These are phyloP conservation scores for Mikania micrantha DNA, from an alignment of 129 eudicot genomes.

Conservation along the genomic window DNA sequence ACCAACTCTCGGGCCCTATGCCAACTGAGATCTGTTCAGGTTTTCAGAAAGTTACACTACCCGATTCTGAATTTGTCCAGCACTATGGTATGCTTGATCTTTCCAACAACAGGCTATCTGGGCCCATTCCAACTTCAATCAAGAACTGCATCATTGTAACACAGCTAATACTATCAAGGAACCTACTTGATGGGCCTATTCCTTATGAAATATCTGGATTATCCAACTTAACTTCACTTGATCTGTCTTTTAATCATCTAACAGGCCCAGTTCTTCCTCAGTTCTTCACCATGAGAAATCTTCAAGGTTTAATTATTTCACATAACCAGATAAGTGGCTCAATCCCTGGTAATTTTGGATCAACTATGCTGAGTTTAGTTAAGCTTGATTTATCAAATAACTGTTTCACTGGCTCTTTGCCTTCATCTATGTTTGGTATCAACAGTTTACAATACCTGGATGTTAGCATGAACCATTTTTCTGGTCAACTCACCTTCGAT, in stretches of 20 bases:
- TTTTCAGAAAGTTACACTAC: constrained; percentile 65
- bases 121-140: constrained; percentile 69
- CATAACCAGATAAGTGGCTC: constrained; percentile 61
- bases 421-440: constrained; percentile 54
- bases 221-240: constrained; percentile 59
- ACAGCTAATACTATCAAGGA: constrained; percentile 46
- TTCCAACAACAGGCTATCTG: constrained; percentile 60
- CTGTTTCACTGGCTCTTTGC: constrained; percentile 48
- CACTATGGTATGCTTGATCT: constrained; percentile 95
- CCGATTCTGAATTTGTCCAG: constrained; percentile 85
- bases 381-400: constrained; percentile 70
- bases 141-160: constrained; percentile 52
- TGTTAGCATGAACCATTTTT: constrained; percentile 64
- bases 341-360: constrained; percentile 48
- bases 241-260: constrained; percentile 61
- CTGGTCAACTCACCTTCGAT: constrained; percentile 45
- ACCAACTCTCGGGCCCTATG: constrained; percentile 59
- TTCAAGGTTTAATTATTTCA: constrained; percentile 75
- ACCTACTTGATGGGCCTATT: constrained; percentile 69
- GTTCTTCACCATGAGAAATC: constrained; percentile 56
- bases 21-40: constrained; percentile 87
- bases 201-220: constrained; percentile 56
- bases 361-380: constrained; percentile 50
- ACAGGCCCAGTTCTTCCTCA: constrained; percentile 46
- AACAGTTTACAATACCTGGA: constrained; percentile 55